Evolutionary conservation across 2,329 filamentous ascomycete genomes (phyloP).

Genomic region (Periconia sp.): DNA sequence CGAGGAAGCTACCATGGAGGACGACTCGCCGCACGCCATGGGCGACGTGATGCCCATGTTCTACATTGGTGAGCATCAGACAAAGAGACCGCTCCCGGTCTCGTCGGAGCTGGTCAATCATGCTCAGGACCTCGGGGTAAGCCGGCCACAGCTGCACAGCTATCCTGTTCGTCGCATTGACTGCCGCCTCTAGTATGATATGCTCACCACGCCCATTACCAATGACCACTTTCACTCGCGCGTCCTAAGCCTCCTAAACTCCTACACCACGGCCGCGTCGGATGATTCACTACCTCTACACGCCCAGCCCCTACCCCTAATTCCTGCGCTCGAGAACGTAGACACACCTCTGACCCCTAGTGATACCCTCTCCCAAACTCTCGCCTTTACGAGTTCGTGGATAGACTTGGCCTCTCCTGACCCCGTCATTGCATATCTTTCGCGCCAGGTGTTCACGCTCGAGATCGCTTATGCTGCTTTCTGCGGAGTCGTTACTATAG

Average conservation of each 20-base stretch:
- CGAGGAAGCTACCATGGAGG: conserved; percentile 27
- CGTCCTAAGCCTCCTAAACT: conserved; percentile 66
- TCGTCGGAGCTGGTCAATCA: conserved; percentile 69
- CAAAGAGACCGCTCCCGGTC: conserved; percentile 64
- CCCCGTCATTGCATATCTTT: conserved; percentile 82
- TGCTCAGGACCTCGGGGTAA: conserved; percentile 72
- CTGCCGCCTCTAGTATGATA: conserved; percentile 67
- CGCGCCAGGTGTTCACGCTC: conserved; percentile 85
- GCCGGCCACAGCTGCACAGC: conserved; percentile 29
- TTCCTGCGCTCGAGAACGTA: conserved; percentile 73
- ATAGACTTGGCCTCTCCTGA: conserved; percentile 87
- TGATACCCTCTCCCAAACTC: conserved; percentile 72
- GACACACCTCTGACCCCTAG: conserved; percentile 78
- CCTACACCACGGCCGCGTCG: conserved; percentile 58
- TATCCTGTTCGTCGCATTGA: neutral
- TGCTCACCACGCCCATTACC: conserved; percentile 79
- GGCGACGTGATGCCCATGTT: conserved; percentile 59
- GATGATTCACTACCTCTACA: conserved; percentile 49
- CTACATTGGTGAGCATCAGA: conserved; percentile 78
- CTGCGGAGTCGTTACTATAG: conserved; percentile 83
- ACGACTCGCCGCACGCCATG: conserved; percentile 37
- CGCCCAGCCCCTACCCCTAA: conserved; percentile 51
- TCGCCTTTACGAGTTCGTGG: conserved; percentile 87
- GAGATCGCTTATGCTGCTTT: conserved; percentile 96
- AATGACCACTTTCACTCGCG: conserved; percentile 74